Conservation (phyloP, 441 rosid species). For the Bocquillonia castaneifolia region DNA sequence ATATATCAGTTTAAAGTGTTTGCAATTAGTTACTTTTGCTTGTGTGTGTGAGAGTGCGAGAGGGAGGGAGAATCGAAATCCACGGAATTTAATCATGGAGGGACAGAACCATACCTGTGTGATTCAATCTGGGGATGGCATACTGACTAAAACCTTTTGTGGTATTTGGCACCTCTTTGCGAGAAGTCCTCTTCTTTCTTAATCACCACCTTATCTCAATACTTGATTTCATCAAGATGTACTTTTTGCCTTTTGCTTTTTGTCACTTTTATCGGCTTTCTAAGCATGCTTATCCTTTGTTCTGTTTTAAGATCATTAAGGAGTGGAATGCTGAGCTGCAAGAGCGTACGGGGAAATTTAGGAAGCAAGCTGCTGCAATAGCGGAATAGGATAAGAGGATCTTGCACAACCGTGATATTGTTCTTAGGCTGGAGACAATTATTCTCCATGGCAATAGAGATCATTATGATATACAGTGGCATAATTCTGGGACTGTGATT, state of each 20-base stretch:
- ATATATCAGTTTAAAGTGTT: background rate
- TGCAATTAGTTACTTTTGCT: too few relatives aligned
- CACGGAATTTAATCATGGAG: background rate
- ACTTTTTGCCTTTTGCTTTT: constrained; percentile 9
- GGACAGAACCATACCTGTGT: too few relatives aligned
- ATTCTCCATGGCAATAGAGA: background rate
- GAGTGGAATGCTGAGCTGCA: constrained; percentile 94
- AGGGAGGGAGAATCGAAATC: background rate
- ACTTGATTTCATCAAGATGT: constrained; percentile 2
- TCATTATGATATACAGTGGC: constrained; percentile 9
- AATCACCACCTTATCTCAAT: background rate
- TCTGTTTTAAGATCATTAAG: constrained; percentile 66
- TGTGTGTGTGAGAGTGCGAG: background rate
- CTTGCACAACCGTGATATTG: constrained; percentile 92
- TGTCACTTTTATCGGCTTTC: background rate
- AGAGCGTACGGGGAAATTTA: constrained; percentile 85
- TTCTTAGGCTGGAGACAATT: constrained; percentile 85
- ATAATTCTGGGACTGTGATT: background rate
- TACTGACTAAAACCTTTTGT: background rate
- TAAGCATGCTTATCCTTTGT: background rate
- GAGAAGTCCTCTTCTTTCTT: background rate
- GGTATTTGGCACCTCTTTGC: background rate
- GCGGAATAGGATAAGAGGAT: constrained; percentile 98
- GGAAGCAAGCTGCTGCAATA: constrained; percentile 86
- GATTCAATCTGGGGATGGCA: too few relatives aligned